Evolutionary conservation across 177 flowering plant species (phyloP).

Genomic region (Vitis hybrid): DNA sequence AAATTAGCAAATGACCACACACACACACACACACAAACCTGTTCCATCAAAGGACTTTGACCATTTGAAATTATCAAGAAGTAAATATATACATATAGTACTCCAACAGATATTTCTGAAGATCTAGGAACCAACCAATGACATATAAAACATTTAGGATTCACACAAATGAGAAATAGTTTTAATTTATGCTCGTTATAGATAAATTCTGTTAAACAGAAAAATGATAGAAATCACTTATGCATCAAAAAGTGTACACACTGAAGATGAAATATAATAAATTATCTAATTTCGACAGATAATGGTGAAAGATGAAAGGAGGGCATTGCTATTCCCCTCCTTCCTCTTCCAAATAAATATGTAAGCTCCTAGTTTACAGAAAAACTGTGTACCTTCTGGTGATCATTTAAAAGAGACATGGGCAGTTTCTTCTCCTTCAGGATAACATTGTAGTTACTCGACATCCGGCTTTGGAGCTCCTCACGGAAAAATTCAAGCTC

Average conservation of each 20-base stretch:
- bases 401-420: slow-evolving; percentile 82
- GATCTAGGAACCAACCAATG: neutral
- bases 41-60: neutral
- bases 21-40: neutral
- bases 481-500: slow-evolving; percentile 86
- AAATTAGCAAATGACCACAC: slow-evolving; percentile 3
- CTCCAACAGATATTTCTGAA: no score
- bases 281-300: neutral
- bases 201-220: neutral
- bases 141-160: neutral
- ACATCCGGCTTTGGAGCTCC: slow-evolving; percentile 66
- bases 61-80: no score
- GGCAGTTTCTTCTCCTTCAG: slow-evolving; percentile 87
- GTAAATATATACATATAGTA: neutral
- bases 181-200: neutral
- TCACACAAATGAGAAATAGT: neutral
- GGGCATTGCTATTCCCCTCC: no score
- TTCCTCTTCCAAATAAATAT: neutral
- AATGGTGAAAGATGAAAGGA: neutral
- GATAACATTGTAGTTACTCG: slow-evolving; percentile 82
- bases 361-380: neutral
- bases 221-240: neutral
- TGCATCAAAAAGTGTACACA: neutral
- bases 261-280: neutral
- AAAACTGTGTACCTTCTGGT: slow-evolving; percentile 60